phyloP scores from a whole-genome alignment of 495 filamentous ascomycete species.

The Venustampulla echinocandica region DNA sequence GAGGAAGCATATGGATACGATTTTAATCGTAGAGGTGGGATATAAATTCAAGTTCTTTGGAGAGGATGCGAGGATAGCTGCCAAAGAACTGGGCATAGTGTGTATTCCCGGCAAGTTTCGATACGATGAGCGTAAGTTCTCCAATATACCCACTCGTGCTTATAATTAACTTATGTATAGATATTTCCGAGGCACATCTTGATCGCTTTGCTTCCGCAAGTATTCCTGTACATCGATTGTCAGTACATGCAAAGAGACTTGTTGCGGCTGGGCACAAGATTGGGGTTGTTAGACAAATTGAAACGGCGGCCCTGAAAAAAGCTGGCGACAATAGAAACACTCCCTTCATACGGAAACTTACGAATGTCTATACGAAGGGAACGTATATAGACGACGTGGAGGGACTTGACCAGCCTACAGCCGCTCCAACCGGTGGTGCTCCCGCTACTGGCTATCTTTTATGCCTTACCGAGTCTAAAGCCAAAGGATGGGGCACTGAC shows the following conservation, averaged over 20 bases:
- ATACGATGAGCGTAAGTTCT: constrained; percentile 73
- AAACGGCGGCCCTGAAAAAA: constrained; percentile 96
- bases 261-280: constrained; percentile 92
- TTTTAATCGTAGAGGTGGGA: constrained; percentile 87
- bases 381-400: constrained; percentile 96
- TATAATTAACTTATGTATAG: constrained; percentile 17
- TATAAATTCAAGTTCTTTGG: constrained; percentile 98
- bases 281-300: constrained; percentile 89
- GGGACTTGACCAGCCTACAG: constrained; percentile 51
- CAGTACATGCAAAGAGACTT: constrained; percentile 90
- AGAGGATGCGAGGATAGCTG: constrained; percentile 86
- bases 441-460: constrained; percentile 83
- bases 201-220: constrained; percentile 93
- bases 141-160: background rate
- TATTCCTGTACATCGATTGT: constrained; percentile 84
- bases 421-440: constrained; percentile 42
- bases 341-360: constrained; percentile 86
- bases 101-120: constrained; percentile 94
- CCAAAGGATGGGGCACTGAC: constrained; percentile 80
- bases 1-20: constrained; percentile 76
- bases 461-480: constrained; percentile 81
- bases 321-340: constrained; percentile 91
- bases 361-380: constrained; percentile 95
- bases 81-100: constrained; percentile 87
- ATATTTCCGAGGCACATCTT: constrained; percentile 87